Percentiles rank a stretch among this genome's conserved stretches.
Conservation (phyloP, 208 protist species). For the Leishmania gerbilli region DNA sequence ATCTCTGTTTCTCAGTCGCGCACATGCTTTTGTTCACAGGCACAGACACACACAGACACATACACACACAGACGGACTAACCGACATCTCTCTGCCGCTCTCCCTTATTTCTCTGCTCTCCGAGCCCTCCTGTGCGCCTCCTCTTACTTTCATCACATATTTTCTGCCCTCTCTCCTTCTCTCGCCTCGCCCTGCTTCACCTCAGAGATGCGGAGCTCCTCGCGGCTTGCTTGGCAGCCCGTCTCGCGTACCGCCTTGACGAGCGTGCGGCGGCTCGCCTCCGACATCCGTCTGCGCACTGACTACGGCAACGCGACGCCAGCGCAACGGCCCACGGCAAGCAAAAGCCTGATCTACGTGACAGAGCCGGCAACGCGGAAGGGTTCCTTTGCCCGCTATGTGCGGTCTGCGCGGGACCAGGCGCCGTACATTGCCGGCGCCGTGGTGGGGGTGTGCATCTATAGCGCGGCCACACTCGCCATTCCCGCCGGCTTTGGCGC, state of each 20-base stretch:
- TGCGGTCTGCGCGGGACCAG: conserved; percentile 53
- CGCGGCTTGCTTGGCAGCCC: conserved; percentile 64
- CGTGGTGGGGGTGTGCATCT: conserved; percentile 65
- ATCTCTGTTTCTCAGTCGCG: background rate
- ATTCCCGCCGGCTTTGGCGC: conserved; percentile 82
- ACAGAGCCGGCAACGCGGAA: conserved; percentile 57
- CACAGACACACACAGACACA: background rate
- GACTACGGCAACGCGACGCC: conserved; percentile 74
- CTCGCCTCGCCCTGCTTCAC: background rate
- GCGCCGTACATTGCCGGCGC: conserved; percentile 63
- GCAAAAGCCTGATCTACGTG: conserved; percentile 54
- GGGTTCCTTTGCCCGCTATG: conserved; percentile 69
- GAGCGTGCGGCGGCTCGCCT: conserved; percentile 23
- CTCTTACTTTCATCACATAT: background rate
- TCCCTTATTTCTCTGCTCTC: background rate
- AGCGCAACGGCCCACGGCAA: conserved; percentile 60
- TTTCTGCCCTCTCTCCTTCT: background rate
- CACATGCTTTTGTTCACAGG: background rate
- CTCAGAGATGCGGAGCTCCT: conserved; percentile 37
- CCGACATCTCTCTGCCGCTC: background rate
- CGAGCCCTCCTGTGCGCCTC: too few species aligned
- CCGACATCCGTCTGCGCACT: conserved; percentile 57
- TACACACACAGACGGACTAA: background rate
- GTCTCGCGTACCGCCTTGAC: conserved; percentile 21
- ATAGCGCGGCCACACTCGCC: conserved; percentile 80